phyloP scores from a whole-genome alignment of 1,284 basidiomycete species.

The Trametes versicolor region DNA sequence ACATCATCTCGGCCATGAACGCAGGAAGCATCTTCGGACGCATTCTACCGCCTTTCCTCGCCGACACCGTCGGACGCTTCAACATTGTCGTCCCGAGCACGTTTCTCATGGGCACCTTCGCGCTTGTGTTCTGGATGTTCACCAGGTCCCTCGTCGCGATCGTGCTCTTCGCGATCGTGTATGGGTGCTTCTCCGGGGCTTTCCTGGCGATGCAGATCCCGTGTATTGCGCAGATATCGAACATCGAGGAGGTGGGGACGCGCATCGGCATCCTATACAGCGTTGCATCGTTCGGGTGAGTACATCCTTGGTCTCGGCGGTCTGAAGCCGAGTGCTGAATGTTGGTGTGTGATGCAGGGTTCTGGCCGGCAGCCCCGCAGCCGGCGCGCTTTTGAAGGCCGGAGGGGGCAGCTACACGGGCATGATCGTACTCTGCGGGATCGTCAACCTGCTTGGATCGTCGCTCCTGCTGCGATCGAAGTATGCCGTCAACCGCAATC shows the following conservation, averaged over 20 bases:
- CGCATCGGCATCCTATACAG: constrained; percentile 70
- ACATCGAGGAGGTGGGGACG: constrained; percentile 63
- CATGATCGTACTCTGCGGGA: constrained; percentile 65
- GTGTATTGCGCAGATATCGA: constrained; percentile 51
- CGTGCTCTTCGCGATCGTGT: constrained; percentile 61
- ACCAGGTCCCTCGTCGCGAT: constrained; percentile 46
- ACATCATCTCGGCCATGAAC: constrained; percentile 41
- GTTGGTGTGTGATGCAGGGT: constrained; percentile 50
- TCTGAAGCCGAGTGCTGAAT: not conserved
- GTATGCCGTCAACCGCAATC: constrained; percentile 52
- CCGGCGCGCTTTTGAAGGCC: constrained; percentile 58
- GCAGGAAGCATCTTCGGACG: constrained; percentile 42
- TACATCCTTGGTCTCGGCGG: constrained; percentile 29
- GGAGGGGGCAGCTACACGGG: constrained; percentile 57
- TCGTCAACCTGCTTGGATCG: constrained; percentile 62
- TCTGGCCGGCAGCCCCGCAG: constrained; percentile 64
- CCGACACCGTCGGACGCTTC: constrained; percentile 41
- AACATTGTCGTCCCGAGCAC: constrained; percentile 40
- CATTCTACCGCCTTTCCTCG: constrained; percentile 40
- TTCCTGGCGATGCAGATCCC: constrained; percentile 39
- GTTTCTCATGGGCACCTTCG: constrained; percentile 30
- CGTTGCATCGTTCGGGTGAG: constrained; percentile 71
- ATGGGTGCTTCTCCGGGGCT: constrained; percentile 53
- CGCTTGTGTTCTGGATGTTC: constrained; percentile 46
- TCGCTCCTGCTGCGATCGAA: constrained; percentile 58